Percentiles rank a stretch among this genome's conserved stretches.
Conservation (phyloP, 371 early-diverging fungal genomes). For the Sanchytrium tribonematis region DNA sequence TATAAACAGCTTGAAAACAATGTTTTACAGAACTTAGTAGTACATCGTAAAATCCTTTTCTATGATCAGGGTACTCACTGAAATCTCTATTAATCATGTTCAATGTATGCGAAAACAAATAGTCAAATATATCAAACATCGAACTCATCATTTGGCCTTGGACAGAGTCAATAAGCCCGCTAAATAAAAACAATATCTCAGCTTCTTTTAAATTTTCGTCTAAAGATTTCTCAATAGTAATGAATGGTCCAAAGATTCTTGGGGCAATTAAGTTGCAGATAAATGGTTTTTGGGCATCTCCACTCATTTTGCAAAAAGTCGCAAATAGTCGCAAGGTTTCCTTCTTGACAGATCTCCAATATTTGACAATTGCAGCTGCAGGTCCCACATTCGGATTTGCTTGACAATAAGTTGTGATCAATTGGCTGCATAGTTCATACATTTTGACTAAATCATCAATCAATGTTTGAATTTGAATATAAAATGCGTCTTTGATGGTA, state of each 20-base stretch:
- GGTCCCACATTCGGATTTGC: neutral
- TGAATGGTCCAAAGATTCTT: neutral
- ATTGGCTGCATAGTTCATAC: neutral
- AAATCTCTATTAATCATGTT: constrained; percentile 94
- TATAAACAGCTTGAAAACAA: constrained; percentile 36
- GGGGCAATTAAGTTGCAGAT: neutral
- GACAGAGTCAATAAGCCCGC: constrained; percentile 1
- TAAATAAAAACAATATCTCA: neutral
- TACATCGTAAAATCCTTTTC: constrained; percentile 68
- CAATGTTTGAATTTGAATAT: neutral
- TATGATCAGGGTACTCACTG: constrained; percentile 82
- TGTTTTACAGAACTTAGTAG: constrained; percentile 48
- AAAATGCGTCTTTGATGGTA: neutral
- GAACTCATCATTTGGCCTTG: constrained; percentile 39
- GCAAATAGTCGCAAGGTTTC: constrained; percentile 67
- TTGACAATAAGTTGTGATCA: neutral
- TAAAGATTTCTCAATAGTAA: neutral
- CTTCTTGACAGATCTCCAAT: constrained; percentile 34
- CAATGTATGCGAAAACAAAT: constrained; percentile 75
- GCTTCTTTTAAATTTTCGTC: neutral
- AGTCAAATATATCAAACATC: constrained; percentile 52
- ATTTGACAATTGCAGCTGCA: neutral
- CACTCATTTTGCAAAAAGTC: constrained; percentile 14
- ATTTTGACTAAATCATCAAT: neutral
- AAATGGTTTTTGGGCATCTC: neutral